Evolutionary conservation across 768 basidiomycete species (phyloP).

Genomic region (Lentinus tigrinus): DNA sequence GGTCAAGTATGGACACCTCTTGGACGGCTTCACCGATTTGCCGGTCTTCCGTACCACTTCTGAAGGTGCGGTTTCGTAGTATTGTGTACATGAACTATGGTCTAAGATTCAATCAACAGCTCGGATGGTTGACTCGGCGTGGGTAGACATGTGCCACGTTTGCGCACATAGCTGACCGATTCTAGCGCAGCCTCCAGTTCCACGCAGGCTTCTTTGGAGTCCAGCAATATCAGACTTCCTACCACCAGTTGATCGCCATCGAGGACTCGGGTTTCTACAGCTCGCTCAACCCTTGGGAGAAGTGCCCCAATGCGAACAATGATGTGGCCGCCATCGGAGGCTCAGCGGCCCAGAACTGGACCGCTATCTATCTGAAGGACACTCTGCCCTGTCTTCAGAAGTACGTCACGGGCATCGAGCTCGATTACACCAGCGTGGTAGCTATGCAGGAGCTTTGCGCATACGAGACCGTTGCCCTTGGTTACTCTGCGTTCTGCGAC

Average conservation of each 20-base stretch:
- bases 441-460: conserved; percentile 40
- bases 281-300: conserved; percentile 43
- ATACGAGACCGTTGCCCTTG: conserved; percentile 51
- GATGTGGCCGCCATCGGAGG: conserved; percentile 24
- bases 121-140: conserved; percentile 37
- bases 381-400: conserved; percentile 35
- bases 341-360: conserved; percentile 34
- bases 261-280: conserved; percentile 46
- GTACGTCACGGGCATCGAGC: conserved; percentile 32
- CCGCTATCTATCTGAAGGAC: conserved; percentile 37
- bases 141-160: conserved; percentile 1
- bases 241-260: conserved; percentile 48
- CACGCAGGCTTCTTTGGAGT: conserved; percentile 51
- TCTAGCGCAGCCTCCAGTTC: conserved; percentile 38
- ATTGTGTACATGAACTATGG: not conserved
- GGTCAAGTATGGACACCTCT: conserved; percentile 45
- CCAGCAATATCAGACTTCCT: conserved; percentile 38
- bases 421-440: conserved; percentile 29
- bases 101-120: conserved; percentile 10
- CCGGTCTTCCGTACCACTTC: conserved; percentile 53
- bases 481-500: conserved; percentile 47
- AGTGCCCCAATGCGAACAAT: conserved; percentile 32
- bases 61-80: conserved; percentile 29
- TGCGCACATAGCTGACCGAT: conserved; percentile 26
- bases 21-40: conserved; percentile 40